Evolutionary conservation across 2,329 filamentous ascomycete species (phyloP).

Genomic region (Aureobasidium pullulans): DNA sequence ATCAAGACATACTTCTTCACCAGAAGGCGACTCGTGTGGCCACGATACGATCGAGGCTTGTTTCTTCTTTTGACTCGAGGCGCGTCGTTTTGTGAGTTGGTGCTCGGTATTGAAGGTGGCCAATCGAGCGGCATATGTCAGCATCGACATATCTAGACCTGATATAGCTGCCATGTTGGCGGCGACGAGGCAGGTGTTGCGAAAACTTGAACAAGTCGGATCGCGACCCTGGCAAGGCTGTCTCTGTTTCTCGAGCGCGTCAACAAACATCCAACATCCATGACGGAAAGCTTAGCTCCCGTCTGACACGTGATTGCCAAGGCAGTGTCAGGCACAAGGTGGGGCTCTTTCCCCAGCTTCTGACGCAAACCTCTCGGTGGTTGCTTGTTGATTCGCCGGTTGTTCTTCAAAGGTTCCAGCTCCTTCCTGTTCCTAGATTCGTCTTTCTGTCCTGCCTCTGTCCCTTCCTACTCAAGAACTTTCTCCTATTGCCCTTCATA

Average conservation of each 20-base stretch:
- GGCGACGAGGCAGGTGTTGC: background rate
- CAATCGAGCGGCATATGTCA: conserved; percentile 40
- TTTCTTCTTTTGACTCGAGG: conserved; percentile 56
- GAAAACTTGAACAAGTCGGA: background rate
- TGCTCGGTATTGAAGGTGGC: conserved; percentile 67
- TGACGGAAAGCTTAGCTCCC: background rate
- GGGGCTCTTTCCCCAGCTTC: conserved; percentile 7
- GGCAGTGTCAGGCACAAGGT: conserved; percentile 1
- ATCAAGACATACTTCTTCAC: conserved; percentile 51
- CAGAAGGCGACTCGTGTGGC: conserved; percentile 66
- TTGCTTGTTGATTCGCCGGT: background rate
- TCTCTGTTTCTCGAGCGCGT: background rate
- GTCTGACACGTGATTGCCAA: conserved; percentile 2
- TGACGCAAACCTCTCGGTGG: background rate
- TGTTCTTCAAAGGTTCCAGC: background rate
- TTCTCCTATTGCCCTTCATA: background rate
- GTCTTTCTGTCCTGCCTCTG: background rate
- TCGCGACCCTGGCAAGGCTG: background rate
- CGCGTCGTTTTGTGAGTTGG: conserved; percentile 59
- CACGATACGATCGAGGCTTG: conserved; percentile 54
- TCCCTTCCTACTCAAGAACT: background rate
- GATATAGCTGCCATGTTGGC: conserved; percentile 5
- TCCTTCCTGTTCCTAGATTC: background rate
- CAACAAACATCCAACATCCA: conserved; percentile 1
- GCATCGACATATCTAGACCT: conserved; percentile 3